phyloP scores from a whole-genome alignment of 2,329 filamentous ascomycete species.

The Tolypocladium ophioglossoides region DNA sequence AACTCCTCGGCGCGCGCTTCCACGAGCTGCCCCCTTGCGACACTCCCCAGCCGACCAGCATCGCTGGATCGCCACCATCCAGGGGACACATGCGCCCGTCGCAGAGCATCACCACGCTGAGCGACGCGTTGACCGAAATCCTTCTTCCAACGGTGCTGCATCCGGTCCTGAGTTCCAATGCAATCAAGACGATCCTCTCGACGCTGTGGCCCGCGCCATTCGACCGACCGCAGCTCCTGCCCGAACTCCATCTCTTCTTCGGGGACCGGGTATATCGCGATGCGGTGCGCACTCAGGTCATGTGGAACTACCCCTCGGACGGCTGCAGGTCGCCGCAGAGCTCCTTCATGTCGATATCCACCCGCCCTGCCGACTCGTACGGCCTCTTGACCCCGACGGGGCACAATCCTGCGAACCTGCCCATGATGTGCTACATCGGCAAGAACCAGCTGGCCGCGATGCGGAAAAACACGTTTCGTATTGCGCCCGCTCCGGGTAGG shows the following conservation, averaged over 20 bases:
- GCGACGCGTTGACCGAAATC: constrained; percentile 31
- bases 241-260: constrained; percentile 40
- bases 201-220: constrained; percentile 32
- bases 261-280: constrained; percentile 33
- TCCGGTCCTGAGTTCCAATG: constrained; percentile 24
- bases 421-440: constrained; percentile 36
- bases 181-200: constrained; percentile 32
- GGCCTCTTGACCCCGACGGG: constrained; percentile 8
- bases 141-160: constrained; percentile 21
- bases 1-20: constrained; percentile 37
- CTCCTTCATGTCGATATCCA: constrained; percentile 26
- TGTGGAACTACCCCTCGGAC: constrained; percentile 32
- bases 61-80: constrained; percentile 22
- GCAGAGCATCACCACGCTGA: constrained; percentile 29
- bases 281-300: constrained; percentile 35
- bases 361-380: constrained; percentile 21
- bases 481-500: constrained; percentile 27
- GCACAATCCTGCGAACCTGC: constrained; percentile 13
- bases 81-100: constrained; percentile 28
- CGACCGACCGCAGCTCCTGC: constrained; percentile 14
- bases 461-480: constrained; percentile 35
- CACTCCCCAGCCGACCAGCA: constrained; percentile 26
- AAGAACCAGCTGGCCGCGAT: constrained; percentile 34
- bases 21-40: constrained; percentile 28
- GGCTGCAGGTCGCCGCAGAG: constrained; percentile 13